A percentile compares a stretch with the other conserved stretches of the same genome.
phyloP scores from a whole-genome alignment of 352 stramenopile species.

The Thraustochytrium striatum region DNA sequence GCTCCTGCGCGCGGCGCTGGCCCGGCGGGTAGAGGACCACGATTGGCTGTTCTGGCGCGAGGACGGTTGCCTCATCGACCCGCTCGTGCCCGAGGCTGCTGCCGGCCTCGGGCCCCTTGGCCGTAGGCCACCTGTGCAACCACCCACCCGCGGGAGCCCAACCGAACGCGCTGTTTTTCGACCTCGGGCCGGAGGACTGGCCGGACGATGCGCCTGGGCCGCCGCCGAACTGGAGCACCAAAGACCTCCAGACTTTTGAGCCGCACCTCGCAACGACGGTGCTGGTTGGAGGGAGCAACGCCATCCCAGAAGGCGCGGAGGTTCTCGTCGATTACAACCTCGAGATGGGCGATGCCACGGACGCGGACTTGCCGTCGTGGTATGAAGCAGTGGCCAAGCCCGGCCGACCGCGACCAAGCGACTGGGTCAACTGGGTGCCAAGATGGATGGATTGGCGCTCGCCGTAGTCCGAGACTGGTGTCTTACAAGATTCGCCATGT shows the following conservation, averaged over 20 bases:
- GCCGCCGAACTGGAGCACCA: not conserved
- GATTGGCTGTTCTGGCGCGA: too few relatives aligned
- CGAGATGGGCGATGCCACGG: not conserved
- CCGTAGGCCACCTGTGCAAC: not conserved
- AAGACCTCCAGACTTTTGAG: not conserved
- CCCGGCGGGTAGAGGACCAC: too few relatives aligned
- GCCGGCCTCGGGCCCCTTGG: too few relatives aligned
- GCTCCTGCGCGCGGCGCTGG: too few relatives aligned
- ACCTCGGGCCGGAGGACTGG: not conserved
- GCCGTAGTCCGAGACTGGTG: not conserved
- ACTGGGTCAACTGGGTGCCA: not conserved
- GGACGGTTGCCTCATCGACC: too few relatives aligned
- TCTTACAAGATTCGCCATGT: not conserved
- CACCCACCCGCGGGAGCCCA: not conserved
- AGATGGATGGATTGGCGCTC: not conserved
- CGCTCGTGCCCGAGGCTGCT: too few relatives aligned
- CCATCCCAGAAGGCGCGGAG: not conserved
- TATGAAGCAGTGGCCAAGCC: not conserved
- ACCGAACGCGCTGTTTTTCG: not conserved
- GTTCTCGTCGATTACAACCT: not conserved
- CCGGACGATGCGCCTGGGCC: not conserved
- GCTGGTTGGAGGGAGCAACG: not conserved
- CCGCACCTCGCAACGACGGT: not conserved
- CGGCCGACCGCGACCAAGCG: not conserved
- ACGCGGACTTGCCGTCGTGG: not conserved